Evolutionary conservation across 2,329 filamentous ascomycete genomes (phyloP).

Genomic region (Aspergillus vadensis): DNA sequence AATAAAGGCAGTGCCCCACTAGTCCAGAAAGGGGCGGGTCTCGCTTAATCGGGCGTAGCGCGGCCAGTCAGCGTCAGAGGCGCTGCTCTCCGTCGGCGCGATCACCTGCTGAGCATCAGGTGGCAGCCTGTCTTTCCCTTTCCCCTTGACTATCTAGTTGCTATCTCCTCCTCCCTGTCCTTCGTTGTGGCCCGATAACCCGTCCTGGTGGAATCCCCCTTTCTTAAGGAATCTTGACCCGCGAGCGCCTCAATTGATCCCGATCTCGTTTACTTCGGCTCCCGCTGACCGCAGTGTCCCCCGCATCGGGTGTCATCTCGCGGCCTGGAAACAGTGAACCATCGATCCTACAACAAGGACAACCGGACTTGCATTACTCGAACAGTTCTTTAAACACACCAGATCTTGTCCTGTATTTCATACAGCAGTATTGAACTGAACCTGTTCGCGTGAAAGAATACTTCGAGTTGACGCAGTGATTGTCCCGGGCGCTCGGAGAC

Average conservation of each 20-base stretch:
- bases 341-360: neutral
- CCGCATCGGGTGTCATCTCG: slow-evolving; percentile 15
- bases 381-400: neutral
- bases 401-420: neutral
- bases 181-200: neutral
- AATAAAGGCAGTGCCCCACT: neutral
- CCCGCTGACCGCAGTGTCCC: slow-evolving; percentile 4
- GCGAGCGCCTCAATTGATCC: neutral
- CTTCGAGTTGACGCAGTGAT: neutral
- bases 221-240: neutral
- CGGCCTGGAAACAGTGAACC: neutral
- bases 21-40: slow-evolving; percentile 7
- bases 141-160: neutral
- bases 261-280: slow-evolving; percentile 2
- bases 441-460: neutral
- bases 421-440: too few species aligned
- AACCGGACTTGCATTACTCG: neutral
- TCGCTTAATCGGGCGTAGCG: slow-evolving; percentile 21
- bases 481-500: slow-evolving; percentile 4
- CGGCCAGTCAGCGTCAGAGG: slow-evolving; percentile 18
- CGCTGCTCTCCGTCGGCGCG: slow-evolving; percentile 20
- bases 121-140: slow-evolving; percentile 22
- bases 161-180: neutral
- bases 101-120: slow-evolving; percentile 23
- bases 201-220: neutral